phyloP scores from a whole-genome alignment of 1,284 basidiomycete genomes.

The Lentinula novae-zelandiae region DNA sequence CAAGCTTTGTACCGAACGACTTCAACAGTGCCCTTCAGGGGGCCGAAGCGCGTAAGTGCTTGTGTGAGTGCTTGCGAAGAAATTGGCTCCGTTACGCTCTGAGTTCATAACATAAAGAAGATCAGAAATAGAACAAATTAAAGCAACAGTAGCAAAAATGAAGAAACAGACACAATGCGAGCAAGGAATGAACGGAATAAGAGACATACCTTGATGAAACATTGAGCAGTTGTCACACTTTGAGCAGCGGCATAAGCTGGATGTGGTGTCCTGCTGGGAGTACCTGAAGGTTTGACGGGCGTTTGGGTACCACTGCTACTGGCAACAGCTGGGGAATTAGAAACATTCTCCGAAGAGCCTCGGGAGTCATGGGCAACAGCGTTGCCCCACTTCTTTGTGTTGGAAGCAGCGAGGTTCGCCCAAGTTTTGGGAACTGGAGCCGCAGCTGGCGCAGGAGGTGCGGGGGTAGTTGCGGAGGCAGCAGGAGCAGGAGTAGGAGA shows the following conservation, averaged over 20 bases:
- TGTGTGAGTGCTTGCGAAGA: constrained; percentile 56
- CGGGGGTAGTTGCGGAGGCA: constrained; percentile 23
- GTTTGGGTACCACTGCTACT: constrained; percentile 23
- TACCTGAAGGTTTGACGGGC: constrained; percentile 23
- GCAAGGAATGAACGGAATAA: background rate
- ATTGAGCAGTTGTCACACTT: constrained; percentile 64
- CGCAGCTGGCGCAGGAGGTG: constrained; percentile 32
- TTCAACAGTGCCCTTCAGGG: constrained; percentile 81
- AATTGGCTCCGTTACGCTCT: constrained; percentile 78
- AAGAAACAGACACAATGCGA: background rate
- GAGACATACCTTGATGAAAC: constrained; percentile 81
- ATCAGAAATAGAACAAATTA: too few species aligned
- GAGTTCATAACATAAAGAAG: background rate
- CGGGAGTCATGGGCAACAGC: constrained; percentile 71
- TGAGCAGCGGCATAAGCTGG: constrained; percentile 55
- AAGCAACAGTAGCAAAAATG: background rate
- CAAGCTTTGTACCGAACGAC: constrained; percentile 88
- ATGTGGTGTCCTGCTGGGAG: constrained; percentile 33
- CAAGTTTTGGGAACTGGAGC: constrained; percentile 29
- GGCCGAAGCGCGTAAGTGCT: constrained; percentile 76
- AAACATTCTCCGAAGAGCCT: constrained; percentile 63
- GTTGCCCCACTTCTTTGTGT: constrained; percentile 78
- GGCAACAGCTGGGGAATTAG: constrained; percentile 34
- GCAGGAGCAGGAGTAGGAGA: constrained; percentile 35
- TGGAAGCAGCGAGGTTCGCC: constrained; percentile 47